These are phyloP conservation scores for Lipomyces yamadae DNA, from an alignment of 805 yeast species.

Conservation along the genomic window DNA sequence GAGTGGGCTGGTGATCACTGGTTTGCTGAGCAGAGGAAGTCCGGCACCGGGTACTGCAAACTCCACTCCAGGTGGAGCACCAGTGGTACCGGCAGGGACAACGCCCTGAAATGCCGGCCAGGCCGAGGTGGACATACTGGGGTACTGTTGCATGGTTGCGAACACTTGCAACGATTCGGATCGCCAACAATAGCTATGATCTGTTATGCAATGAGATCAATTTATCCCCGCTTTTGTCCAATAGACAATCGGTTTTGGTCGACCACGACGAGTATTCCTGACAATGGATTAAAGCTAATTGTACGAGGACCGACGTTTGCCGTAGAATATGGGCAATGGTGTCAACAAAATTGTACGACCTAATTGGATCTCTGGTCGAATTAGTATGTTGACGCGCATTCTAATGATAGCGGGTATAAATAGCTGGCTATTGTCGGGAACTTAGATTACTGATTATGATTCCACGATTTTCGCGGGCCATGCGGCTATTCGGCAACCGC, in stretches of 20 bases:
- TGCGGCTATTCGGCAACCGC: too few species aligned
- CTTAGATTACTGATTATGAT: neutral
- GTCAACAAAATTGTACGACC: too few species aligned
- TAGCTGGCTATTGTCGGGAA: neutral
- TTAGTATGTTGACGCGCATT: neutral
- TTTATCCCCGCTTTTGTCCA: neutral
- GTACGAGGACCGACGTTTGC: too few species aligned
- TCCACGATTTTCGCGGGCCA: neutral
- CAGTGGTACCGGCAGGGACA: neutral
- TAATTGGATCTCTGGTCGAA: too few species aligned
- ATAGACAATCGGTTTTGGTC: neutral
- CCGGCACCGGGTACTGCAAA: neutral
- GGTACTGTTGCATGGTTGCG: neutral
- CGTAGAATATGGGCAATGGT: too few species aligned
- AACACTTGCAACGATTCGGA: neutral
- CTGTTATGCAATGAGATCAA: neutral
- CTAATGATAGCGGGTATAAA: neutral
- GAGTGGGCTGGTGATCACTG: neutral
- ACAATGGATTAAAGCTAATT: neutral
- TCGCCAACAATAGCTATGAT: neutral
- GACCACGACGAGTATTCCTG: neutral
- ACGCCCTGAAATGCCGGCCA: neutral
- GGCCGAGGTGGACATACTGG: neutral
- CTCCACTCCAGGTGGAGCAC: neutral
- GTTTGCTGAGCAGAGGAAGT: neutral